Evolutionary conservation across 2,329 filamentous ascomycete species (phyloP), one percentile per base, ranked within the genome.

Genomic region (Aspergillus nomiae): DNA sequence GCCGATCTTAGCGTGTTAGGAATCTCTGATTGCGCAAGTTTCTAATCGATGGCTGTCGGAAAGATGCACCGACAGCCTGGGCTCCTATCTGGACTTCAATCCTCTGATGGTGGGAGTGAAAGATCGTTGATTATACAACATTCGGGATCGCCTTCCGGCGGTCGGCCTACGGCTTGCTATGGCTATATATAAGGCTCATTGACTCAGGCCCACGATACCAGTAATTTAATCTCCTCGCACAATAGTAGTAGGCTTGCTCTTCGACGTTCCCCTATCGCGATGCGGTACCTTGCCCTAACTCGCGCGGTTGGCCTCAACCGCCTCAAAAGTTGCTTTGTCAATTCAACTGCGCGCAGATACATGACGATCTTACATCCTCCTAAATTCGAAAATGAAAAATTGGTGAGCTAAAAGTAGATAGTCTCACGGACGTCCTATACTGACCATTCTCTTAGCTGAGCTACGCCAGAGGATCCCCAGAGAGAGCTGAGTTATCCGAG

Each of bases 401-500:
- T 64, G 64, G 70, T 72, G 41, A 59, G 63, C 10, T 14, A 34
- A 0, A 24, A 34, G 7, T 1, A 3, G n/a, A 2, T 41, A 51
- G 45, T 34, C 10, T 14, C 26, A 8, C 4, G 19, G 14, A 34
- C 24, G n/a, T 3, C 19, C 48, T 26, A 34, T 53, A 53, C 16
- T n/a, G 16, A 53, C 9, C 11, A 12, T 26, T 12, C 4, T 16
- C 8, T 7, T 36, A 73, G 71, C 65, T 69, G 57, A 57, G 73
- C 59, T 73, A 71, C 64, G 64, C 65, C 56, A 67, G 67, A 67
- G 63, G 72, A 26, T 74, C 76, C 2, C 70, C 73, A 4, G 76
- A 78, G 63, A 68, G 76, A 21, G 57, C 68, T n/a, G 72, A 74
- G 58, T 64, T 78, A 3, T 69, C 74, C 26, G 67, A 67, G 57